These are phyloP conservation scores for Kwoniella botswanensis DNA, from an alignment of 768 basidiomycete genomes.

Conservation along the genomic window DNA sequence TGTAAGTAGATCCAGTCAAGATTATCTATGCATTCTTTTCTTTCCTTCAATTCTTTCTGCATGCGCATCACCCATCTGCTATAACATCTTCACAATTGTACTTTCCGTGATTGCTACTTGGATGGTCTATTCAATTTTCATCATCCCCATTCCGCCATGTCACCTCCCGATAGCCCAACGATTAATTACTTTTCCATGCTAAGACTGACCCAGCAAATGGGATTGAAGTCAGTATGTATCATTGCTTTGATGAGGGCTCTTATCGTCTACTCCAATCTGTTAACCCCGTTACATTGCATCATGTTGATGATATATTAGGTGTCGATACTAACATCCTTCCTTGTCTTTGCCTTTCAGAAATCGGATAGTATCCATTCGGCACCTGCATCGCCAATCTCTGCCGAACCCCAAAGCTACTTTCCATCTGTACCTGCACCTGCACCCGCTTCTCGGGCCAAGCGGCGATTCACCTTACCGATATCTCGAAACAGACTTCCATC, in stretches of 20 bases:
- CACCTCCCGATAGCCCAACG: constrained; percentile 31
- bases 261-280: not conserved
- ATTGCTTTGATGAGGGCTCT: constrained; percentile 22
- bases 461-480: not conserved
- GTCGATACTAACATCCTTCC: not conserved
- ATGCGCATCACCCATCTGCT: too few relatives aligned
- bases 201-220: constrained; percentile 51
- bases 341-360: constrained; percentile 1
- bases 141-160: constrained; percentile 3
- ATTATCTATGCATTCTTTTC: too few relatives aligned
- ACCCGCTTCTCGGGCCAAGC: constrained; percentile 4
- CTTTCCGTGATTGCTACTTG: too few relatives aligned
- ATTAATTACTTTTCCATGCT: constrained; percentile 57
- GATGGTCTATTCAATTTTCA: not conserved
- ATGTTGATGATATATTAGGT: constrained; percentile 29
- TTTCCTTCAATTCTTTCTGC: too few relatives aligned
- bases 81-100: too few relatives aligned
- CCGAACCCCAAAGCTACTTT: not conserved
- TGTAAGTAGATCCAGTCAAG: not conserved
- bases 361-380: not conserved
- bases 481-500: constrained; percentile 2
- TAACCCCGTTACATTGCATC: constrained; percentile 26
- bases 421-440: constrained; percentile 15
- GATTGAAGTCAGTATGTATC: constrained; percentile 48
- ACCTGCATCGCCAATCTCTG: constrained; percentile 4